Base-by-base conservation (phyloP, 2,329 filamentous ascomycete species). In the Eutypa lata region DNA sequence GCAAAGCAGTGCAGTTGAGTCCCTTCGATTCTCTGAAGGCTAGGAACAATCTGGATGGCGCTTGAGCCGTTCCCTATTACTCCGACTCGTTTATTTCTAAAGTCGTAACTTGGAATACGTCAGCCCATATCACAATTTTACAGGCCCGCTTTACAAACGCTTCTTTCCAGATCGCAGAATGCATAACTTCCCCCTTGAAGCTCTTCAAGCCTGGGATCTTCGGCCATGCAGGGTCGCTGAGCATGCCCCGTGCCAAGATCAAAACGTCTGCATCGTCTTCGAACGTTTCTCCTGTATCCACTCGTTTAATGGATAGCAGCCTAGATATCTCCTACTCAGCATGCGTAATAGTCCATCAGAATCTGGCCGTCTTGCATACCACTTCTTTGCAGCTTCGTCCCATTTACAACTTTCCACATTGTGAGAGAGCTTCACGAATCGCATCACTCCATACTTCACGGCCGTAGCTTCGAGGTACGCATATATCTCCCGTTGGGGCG, bases 61-160 rank as follows among this genome's bases (percentile, higher is more conserved):
- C 76, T 79, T 19, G 76, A 77, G 13, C 79, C 79, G 51, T 76
- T 76, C n/a, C 79, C 79, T 45, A 82, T 75, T 4, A 82, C 65
- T 7, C 74, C 78, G 16, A 82, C 67, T 50, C 67, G 68, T 63
- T 81, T 81, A 54, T 74, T 71, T 42, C 59, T 68, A 48, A 78
- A 77, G 59, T 79, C 73, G 56, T 74, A 78, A 21, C 72, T 76
- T n/a, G n/a, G n/a, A n/a, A 42, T 43, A 24, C 2, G 35, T 56
- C 37, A 61, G 57, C 35, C 53, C 7, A 18, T 50, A 40, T 24
- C 16, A 18, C 3, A 8, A 8, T 22, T 11, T 1, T 18, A 1
- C 24, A 28, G 8, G 19, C 18, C 10, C 19, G n/a, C 3, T 26
- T 10, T 11, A 53, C 68, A 49, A 22, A 75, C 65, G 55, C 58